These are phyloP conservation scores for Xylaria intraflava DNA, from an alignment of 495 filamentous ascomycete species.

Conservation along the genomic window DNA sequence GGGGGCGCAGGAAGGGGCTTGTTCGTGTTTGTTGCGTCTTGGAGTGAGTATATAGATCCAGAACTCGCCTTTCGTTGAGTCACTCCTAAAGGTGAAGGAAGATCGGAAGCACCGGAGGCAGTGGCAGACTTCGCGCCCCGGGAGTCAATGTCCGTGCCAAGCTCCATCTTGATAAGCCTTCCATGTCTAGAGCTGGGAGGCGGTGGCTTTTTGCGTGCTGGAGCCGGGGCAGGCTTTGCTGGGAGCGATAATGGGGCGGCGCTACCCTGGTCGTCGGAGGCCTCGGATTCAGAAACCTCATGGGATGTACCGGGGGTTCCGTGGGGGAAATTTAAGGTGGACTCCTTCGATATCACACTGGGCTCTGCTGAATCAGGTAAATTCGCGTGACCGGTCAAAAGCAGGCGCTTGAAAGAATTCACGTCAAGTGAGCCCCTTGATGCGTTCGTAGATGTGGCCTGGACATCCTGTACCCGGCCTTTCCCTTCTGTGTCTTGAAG, in stretches of 20 bases:
- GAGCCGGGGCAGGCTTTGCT: conserved; percentile 15
- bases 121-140: conserved; percentile 12
- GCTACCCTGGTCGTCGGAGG: conserved; percentile 30
- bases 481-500: conserved; percentile 37
- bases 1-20: conserved; percentile 43
- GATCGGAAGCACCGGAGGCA: conserved; percentile 18
- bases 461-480: conserved; percentile 11
- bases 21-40: conserved; percentile 38
- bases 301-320: conserved; percentile 45
- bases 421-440: conserved; percentile 50
- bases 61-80: conserved; percentile 19
- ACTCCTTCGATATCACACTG: conserved; percentile 41
- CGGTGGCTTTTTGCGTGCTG: conserved; percentile 37
- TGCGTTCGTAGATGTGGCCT: conserved; percentile 9
- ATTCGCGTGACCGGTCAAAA: conserved; percentile 52
- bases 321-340: conserved; percentile 35
- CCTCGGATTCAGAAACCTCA: conserved; percentile 36
- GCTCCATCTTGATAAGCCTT: conserved; percentile 51
- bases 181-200: conserved; percentile 62
- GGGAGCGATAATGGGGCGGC: conserved; percentile 28
- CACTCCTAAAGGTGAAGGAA: conserved; percentile 18
- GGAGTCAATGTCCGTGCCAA: conserved; percentile 21
- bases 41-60: conserved; percentile 9
- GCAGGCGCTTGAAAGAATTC: conserved; percentile 52
- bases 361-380: conserved; percentile 27